Percentiles rank a stretch among this genome's conserved stretches.
phyloP scores from a whole-genome alignment of 352 stramenopile genomes.

The Pythium phragmitis region DNA sequence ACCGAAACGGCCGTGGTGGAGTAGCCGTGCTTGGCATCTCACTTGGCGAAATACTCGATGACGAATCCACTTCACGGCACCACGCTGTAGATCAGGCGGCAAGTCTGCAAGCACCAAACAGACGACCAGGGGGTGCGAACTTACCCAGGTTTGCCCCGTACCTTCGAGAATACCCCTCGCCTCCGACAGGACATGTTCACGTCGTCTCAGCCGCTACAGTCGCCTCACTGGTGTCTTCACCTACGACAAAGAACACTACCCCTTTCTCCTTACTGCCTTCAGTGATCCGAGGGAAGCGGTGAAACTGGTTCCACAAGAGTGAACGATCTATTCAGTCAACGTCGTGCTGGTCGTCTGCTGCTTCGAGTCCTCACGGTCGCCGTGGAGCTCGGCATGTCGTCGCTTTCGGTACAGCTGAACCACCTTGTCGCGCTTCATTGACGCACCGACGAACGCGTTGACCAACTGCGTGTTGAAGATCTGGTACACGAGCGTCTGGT shows the following conservation, averaged over 20 bases:
- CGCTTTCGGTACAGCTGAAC: slow-evolving; percentile 51
- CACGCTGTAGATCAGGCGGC: slow-evolving; percentile 4
- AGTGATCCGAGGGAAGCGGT: slow-evolving; percentile 44
- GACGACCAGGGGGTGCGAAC: background rate
- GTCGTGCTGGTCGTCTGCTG: background rate
- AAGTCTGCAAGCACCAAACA: slow-evolving; percentile 10
- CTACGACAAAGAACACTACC: slow-evolving; percentile 11
- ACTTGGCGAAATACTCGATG: background rate
- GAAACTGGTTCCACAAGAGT: slow-evolving; percentile 3
- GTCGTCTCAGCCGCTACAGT: slow-evolving; percentile 22
- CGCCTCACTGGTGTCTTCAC: slow-evolving; percentile 8
- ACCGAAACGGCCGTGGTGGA: slow-evolving; percentile 5
- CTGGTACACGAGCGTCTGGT: slow-evolving; percentile 86
- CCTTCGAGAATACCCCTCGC: slow-evolving; percentile 48
- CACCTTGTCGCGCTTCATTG: slow-evolving; percentile 85
- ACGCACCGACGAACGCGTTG: slow-evolving; percentile 71
- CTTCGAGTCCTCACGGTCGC: background rate
- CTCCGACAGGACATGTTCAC: slow-evolving; percentile 35
- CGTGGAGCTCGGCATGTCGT: background rate
- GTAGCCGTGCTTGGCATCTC: slow-evolving; percentile 3
- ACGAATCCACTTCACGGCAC: slow-evolving; percentile 6
- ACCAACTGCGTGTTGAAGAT: slow-evolving; percentile 81
- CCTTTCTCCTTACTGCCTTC: slow-evolving; percentile 30
- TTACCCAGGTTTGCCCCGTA: slow-evolving; percentile 38
- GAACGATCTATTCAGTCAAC: slow-evolving; percentile 16